These are phyloP conservation scores for Cajanus cajan DNA, from an alignment of 306 rosid species.

Conservation along the genomic window DNA sequence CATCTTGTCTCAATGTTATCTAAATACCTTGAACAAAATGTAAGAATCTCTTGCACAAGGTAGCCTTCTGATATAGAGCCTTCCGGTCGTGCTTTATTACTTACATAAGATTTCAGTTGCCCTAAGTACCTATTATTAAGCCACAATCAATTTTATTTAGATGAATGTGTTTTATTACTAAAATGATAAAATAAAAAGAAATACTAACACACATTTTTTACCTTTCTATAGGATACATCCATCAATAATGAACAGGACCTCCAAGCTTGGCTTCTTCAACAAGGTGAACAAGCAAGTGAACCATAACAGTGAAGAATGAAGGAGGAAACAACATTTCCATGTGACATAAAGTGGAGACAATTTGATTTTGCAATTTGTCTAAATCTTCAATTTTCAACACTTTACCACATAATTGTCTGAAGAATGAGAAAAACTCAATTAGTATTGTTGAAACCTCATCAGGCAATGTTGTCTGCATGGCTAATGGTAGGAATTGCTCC, in stretches of 20 bases:
- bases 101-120: not conserved
- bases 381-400: not conserved
- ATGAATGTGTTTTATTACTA: too few species aligned
- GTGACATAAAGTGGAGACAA: not conserved
- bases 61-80: not conserved
- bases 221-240: not conserved
- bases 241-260: not conserved
- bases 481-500: too few species aligned
- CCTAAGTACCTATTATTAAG: not conserved
- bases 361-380: not conserved
- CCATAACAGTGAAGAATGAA: not conserved
- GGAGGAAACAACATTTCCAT: not conserved
- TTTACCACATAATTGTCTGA: too few species aligned
- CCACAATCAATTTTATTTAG: too few species aligned
- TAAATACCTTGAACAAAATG: not conserved
- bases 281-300: too few species aligned
- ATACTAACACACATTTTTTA: too few species aligned
- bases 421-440: too few species aligned
- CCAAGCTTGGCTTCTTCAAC: too few species aligned
- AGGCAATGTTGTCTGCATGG: too few species aligned
- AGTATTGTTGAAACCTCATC: too few species aligned
- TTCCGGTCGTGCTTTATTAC: not conserved
- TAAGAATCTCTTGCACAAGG: not conserved
- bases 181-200: too few species aligned
- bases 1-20: not conserved